A percentile compares a stretch with the other conserved stretches of the same genome.
These are phyloP conservation scores for Fennellomyces sp. DNA, from an alignment of 371 early-diverging fungal species.

Conservation along the genomic window DNA sequence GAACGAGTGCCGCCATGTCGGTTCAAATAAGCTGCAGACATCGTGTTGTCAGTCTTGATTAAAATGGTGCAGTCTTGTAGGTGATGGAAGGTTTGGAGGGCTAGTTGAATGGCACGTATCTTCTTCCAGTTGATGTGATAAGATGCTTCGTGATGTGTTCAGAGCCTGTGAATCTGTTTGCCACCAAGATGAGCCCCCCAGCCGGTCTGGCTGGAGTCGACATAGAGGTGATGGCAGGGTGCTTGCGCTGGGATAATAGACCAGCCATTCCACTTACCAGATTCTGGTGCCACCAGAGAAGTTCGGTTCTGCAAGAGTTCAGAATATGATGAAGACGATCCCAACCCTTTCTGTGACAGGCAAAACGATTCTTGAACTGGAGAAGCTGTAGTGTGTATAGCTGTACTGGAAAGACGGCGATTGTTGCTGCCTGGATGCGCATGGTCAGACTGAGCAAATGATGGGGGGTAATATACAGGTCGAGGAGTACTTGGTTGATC, in stretches of 20 bases:
- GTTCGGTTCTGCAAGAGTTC: conserved; percentile 5
- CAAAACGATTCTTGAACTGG: background rate
- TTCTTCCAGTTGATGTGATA: conserved; percentile 25
- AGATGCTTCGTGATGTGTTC: background rate
- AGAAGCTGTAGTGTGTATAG: conserved; percentile 3
- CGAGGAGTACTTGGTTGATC: background rate
- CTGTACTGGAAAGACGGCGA: conserved; percentile 25
- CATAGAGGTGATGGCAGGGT: conserved; percentile 10
- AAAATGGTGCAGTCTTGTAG: conserved; percentile 10
- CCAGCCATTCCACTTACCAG: conserved; percentile 10
- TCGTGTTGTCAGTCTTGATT: conserved; percentile 34
- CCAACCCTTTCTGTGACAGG: background rate
- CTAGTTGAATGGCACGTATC: conserved; percentile 12
- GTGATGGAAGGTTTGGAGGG: conserved; percentile 14
- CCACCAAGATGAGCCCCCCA: conserved; percentile 9
- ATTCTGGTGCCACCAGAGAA: conserved; percentile 14
- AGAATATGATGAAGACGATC: background rate
- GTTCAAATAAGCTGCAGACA: conserved; percentile 27
- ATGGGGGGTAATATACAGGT: background rate
- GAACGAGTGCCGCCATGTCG: conserved; percentile 31
- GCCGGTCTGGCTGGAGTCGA: conserved; percentile 25
- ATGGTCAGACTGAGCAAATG: conserved; percentile 20
- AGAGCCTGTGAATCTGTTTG: background rate
- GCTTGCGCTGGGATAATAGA: conserved; percentile 5
- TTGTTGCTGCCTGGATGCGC: conserved; percentile 22